phyloP scores from a whole-genome alignment of 441 rosid genomes.

The Gossypium armourianum region DNA sequence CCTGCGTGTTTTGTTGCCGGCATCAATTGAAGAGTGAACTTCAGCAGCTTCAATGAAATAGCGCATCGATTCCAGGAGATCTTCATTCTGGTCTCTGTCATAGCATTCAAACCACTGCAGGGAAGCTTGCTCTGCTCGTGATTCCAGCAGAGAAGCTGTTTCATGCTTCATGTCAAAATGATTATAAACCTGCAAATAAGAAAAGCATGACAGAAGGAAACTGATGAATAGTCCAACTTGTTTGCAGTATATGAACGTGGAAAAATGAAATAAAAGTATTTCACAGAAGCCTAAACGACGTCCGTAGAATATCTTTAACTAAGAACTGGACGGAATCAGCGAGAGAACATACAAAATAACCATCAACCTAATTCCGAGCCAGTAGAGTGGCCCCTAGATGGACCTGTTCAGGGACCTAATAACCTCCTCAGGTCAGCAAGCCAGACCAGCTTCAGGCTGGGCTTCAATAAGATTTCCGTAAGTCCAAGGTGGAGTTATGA shows the following conservation, averaged over 20 bases:
- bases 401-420: not conserved
- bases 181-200: slow-evolving; percentile 63
- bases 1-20: slow-evolving; percentile 77
- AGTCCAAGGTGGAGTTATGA: not conserved
- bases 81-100: slow-evolving; percentile 85
- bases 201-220: not conserved
- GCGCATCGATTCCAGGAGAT: slow-evolving; percentile 85
- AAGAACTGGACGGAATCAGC: not conserved
- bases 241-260: not conserved
- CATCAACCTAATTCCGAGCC: slow-evolving; percentile 2
- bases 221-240: not conserved
- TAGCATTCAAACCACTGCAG: slow-evolving; percentile 62
- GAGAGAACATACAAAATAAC: not conserved
- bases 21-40: slow-evolving; percentile 82
- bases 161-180: slow-evolving; percentile 98
- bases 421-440: not conserved
- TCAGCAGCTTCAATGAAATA: slow-evolving; percentile 92
- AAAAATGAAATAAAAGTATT: slow-evolving; percentile 9
- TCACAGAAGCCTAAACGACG: not conserved
- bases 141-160: slow-evolving; percentile 77
- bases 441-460: not conserved
- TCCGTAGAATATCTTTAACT: not conserved
- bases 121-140: slow-evolving; percentile 66
- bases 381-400: not conserved
- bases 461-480: not conserved